A percentile compares a stretch with the other conserved stretches of the same genome.
These are phyloP conservation scores for Penicillium sclerotigenum DNA, from an alignment of 2,329 filamentous ascomycete species.

Conservation along the genomic window DNA sequence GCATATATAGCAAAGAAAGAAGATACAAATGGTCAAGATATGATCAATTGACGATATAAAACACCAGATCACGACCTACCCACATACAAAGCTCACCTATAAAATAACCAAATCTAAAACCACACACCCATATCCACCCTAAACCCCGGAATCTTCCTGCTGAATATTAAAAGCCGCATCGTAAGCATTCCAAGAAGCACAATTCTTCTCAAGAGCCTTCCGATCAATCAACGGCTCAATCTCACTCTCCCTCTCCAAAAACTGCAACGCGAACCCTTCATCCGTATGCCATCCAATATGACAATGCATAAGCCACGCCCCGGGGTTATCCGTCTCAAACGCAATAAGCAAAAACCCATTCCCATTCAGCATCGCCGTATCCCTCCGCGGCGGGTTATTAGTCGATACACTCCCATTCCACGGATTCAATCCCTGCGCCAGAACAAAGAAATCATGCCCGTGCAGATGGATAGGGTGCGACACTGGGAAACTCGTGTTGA, in stretches of 20 bases:
- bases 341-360: constrained; percentile 50
- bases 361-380: constrained; percentile 47
- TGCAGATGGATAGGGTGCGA: constrained; percentile 66
- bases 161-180: constrained; percentile 13
- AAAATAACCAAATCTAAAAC: not conserved
- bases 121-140: not conserved
- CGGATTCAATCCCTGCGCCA: constrained; percentile 50
- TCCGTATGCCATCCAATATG: constrained; percentile 33
- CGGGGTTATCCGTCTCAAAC: constrained; percentile 54
- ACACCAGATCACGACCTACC: not conserved
- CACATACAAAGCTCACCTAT: not conserved
- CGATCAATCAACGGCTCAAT: constrained; percentile 23
- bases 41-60: not conserved
- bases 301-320: constrained; percentile 40
- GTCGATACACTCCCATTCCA: constrained; percentile 26
- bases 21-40: no score
- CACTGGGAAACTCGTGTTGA: constrained; percentile 22
- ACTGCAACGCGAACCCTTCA: constrained; percentile 34
- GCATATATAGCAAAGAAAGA: no score
- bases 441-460: constrained; percentile 68
- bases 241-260: constrained; percentile 32
- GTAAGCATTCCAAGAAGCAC: constrained; percentile 24
- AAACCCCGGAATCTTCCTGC: constrained; percentile 11
- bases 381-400: constrained; percentile 48
- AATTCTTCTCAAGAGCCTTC: constrained; percentile 12